Evolutionary conservation across 1,284 basidiomycete genomes (phyloP).

Genomic region (Moesziomyces antarcticus): DNA sequence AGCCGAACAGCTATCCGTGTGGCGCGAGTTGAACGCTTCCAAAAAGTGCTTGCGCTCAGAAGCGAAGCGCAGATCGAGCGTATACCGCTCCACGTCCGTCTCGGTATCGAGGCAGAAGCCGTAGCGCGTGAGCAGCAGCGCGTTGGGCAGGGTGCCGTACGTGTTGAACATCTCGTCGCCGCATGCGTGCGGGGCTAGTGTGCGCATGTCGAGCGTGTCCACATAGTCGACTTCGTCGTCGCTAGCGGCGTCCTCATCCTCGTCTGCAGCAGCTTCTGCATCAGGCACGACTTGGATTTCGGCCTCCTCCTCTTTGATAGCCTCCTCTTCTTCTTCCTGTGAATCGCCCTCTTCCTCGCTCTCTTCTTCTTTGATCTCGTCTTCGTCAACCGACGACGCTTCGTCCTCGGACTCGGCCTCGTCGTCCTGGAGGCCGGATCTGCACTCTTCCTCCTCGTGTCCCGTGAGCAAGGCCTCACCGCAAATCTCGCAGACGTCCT

Average conservation of each 20-base stretch:
- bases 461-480: constrained; percentile 41
- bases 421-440: constrained; percentile 4
- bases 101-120: constrained; percentile 60
- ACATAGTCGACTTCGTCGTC: constrained; percentile 3
- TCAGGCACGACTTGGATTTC: constrained; percentile 1
- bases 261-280: not conserved
- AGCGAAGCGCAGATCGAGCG: constrained; percentile 40
- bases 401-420: not conserved
- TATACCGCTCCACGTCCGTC: constrained; percentile 56
- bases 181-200: constrained; percentile 4
- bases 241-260: not conserved
- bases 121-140: constrained; percentile 56
- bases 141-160: constrained; percentile 59
- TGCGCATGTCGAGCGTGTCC: constrained; percentile 59
- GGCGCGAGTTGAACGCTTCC: constrained; percentile 1
- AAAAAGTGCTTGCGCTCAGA: constrained; percentile 27
- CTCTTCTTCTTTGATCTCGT: not conserved
- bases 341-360: constrained; percentile 1
- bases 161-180: constrained; percentile 55
- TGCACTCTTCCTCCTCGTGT: constrained; percentile 21
- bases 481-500: constrained; percentile 58
- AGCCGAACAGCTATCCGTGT: too few relatives aligned
- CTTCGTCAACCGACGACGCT: not conserved
- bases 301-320: not conserved
- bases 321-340: constrained; percentile 1